A percentile compares a stretch with the other conserved stretches of the same genome.
Conservation (phyloP, 2,329 filamentous ascomycete genomes). For the Cryphonectria parasitica region DNA sequence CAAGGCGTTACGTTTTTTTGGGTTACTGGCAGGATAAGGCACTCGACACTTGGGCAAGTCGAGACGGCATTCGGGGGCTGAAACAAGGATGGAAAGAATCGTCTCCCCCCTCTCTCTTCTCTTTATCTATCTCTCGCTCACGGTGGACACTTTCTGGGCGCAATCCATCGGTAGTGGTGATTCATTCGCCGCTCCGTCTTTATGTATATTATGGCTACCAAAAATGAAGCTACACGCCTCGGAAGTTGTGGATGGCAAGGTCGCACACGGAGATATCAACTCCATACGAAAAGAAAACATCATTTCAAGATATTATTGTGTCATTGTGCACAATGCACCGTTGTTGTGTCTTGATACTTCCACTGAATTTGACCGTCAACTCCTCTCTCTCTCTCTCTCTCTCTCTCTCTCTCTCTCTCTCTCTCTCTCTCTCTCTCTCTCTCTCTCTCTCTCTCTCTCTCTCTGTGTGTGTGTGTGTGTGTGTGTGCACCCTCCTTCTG, state of each 20-base stretch:
- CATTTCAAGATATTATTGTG: not conserved
- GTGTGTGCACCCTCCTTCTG: too few relatives aligned
- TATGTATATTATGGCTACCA: constrained; percentile 18
- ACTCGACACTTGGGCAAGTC: not conserved
- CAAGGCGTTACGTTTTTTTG: constrained; percentile 27
- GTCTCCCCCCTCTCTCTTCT: not conserved
- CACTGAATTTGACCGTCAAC: not conserved
- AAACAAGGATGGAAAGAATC: constrained; percentile 9
- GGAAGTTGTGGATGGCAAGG: not conserved
- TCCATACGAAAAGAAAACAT: not conserved
- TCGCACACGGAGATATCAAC: not conserved
- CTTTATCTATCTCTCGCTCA: constrained; percentile 1
- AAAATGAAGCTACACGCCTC: constrained; percentile 12
- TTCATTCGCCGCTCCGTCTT: constrained; percentile 23
- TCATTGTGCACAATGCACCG: not conserved
- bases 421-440: too few relatives aligned
- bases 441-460: too few relatives aligned
- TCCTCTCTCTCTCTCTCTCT: too few relatives aligned
- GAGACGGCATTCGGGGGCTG: constrained; percentile 20
- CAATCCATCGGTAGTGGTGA: constrained; percentile 1
- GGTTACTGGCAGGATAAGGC: constrained; percentile 7
- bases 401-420: too few relatives aligned
- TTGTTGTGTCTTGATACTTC: not conserved
- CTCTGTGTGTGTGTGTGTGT: too few relatives aligned
- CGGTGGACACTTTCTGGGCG: constrained; percentile 5